These are phyloP conservation scores for Fusarium sp. DNA, from an alignment of 2,329 filamentous ascomycete genomes.

Conservation along the genomic window DNA sequence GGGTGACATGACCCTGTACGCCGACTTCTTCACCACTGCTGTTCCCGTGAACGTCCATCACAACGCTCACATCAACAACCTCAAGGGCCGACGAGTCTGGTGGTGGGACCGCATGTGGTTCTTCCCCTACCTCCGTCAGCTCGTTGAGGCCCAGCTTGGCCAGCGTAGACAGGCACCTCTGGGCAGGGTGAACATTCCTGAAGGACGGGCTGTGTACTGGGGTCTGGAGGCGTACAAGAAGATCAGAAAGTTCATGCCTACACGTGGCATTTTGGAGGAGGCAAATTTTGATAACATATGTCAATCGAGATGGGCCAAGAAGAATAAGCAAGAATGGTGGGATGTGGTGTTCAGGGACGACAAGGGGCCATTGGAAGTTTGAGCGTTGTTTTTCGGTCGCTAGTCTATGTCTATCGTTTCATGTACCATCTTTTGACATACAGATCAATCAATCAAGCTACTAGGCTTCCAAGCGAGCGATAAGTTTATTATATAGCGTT, in stretches of 20 bases:
- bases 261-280: not conserved
- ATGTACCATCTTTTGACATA: not conserved
- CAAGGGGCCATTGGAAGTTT: constrained; percentile 12
- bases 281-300: constrained; percentile 19
- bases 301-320: constrained; percentile 25
- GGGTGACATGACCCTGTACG: constrained; percentile 45
- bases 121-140: constrained; percentile 39
- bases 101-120: constrained; percentile 47
- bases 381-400: constrained; percentile 13
- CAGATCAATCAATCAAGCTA: not conserved
- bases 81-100: constrained; percentile 31
- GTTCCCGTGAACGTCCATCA: constrained; percentile 45
- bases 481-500: not conserved
- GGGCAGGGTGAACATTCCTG: not conserved
- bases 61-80: constrained; percentile 41
- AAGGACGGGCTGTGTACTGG: constrained; percentile 35
- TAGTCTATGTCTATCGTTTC: not conserved
- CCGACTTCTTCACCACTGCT: constrained; percentile 43
- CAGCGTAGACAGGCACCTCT: constrained; percentile 25
- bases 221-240: constrained; percentile 28
- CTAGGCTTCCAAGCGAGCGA: not conserved
- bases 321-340: constrained; percentile 35
- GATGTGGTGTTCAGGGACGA: constrained; percentile 28
- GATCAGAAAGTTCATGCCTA: constrained; percentile 29
- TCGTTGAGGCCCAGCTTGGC: constrained; percentile 28